phyloP scores from a whole-genome alignment of 768 basidiomycete species.

The Daedalea quercina region DNA sequence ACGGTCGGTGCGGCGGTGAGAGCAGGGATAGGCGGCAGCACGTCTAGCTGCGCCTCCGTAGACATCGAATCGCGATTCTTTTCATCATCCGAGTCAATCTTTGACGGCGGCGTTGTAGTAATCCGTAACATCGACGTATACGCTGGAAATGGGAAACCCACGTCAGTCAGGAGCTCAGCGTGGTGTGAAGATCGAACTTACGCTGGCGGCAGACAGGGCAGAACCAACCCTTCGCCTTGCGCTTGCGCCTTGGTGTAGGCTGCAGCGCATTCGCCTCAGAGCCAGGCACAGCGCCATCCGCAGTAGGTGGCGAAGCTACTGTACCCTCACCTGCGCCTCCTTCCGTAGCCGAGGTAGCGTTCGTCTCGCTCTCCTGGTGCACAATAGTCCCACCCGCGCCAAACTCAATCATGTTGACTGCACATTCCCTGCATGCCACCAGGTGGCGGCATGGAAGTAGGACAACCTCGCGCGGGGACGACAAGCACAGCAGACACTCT shows the following conservation, averaged over 20 bases:
- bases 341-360: constrained; percentile 21
- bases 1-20: constrained; percentile 6
- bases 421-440: constrained; percentile 93
- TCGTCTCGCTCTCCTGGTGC: constrained; percentile 35
- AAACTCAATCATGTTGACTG: constrained; percentile 96
- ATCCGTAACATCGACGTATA: constrained; percentile 86
- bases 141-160: constrained; percentile 34
- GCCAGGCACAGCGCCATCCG: constrained; percentile 15
- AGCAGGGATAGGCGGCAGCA: constrained; percentile 3
- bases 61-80: constrained; percentile 17
- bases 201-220: constrained; percentile 95
- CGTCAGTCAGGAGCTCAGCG: neutral
- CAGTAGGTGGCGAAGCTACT: constrained; percentile 9
- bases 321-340: constrained; percentile 6
- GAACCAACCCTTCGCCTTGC: constrained; percentile 96
- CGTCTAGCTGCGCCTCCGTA: constrained; percentile 12
- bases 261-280: constrained; percentile 11
- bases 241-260: constrained; percentile 54
- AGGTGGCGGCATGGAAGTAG: constrained; percentile 90
- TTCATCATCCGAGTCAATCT: constrained; percentile 18
- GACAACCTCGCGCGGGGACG: constrained; percentile 84
- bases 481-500: constrained; percentile 89
- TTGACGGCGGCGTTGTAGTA: constrained; percentile 56
- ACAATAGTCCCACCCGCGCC: constrained; percentile 86
- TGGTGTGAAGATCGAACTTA: constrained; percentile 35